Conservation (phyloP, 1,284 basidiomycete genomes). For the Cryptococcus sp. region DNA sequence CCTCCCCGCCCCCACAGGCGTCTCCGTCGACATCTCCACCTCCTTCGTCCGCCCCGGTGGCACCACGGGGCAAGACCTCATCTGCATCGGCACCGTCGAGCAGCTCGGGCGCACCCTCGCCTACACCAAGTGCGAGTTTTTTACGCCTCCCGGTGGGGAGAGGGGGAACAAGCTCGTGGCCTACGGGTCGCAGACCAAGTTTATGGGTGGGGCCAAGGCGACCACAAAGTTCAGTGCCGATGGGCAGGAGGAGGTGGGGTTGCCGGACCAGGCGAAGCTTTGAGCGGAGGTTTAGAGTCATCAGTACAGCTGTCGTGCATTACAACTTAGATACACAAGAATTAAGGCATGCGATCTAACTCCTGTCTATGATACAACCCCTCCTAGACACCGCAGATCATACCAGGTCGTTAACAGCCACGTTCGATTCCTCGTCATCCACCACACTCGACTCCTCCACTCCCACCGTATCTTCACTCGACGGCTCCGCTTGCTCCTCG, state of each 20-base stretch:
- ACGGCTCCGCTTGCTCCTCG: too few species aligned
- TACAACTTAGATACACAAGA: neutral
- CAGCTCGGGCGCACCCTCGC: conserved; percentile 36
- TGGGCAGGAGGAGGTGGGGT: conserved; percentile 34
- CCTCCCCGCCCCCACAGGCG: conserved; percentile 46
- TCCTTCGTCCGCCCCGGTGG: conserved; percentile 49
- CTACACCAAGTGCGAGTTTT: conserved; percentile 16
- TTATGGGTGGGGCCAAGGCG: conserved; percentile 35
- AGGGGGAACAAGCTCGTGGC: conserved; percentile 43
- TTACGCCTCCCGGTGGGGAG: conserved; percentile 10
- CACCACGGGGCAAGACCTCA: conserved; percentile 33
- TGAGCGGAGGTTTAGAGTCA: neutral
- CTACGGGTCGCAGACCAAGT: conserved; percentile 49
- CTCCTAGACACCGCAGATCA: too few species aligned
- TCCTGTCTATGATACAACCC: too few species aligned
- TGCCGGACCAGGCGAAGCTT: conserved; percentile 19
- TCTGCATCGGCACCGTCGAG: conserved; percentile 41
- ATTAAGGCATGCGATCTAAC: too few species aligned
- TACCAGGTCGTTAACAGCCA: too few species aligned
- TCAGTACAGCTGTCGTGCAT: too few species aligned
- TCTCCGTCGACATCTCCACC: conserved; percentile 45
- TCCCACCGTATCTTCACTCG: too few species aligned
- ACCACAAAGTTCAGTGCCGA: conserved; percentile 31
- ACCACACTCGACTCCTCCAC: too few species aligned
- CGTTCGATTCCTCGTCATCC: too few species aligned